phyloP scores from a whole-genome alignment of 23 red algal species.

The Pyropia yezoensis region DNA sequence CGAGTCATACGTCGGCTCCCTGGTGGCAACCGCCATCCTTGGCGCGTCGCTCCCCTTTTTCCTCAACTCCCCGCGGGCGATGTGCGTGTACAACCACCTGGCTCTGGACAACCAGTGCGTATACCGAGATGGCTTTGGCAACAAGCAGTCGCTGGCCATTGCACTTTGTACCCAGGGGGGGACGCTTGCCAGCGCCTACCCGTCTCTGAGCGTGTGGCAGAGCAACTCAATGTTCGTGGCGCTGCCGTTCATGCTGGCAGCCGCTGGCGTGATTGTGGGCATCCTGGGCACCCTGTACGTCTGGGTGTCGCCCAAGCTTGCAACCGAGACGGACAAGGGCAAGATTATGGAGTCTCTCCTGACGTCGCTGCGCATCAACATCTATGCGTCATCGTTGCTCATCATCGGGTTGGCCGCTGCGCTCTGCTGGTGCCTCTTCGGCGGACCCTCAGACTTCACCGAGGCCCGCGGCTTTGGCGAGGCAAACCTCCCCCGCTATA shows the following conservation, averaged over 20 bases:
- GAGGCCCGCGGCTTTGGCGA: slow-evolving; percentile 11
- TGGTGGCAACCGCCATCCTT: slow-evolving; percentile 40
- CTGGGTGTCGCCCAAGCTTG: slow-evolving; percentile 6
- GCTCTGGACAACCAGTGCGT: slow-evolving; percentile 8
- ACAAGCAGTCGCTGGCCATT: not conserved
- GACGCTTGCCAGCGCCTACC: not conserved
- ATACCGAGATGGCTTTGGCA: not conserved
- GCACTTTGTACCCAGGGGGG: not conserved
- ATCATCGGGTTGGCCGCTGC: not conserved
- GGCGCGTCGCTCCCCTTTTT: slow-evolving; percentile 52
- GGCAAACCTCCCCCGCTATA: not conserved
- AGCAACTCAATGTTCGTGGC: slow-evolving; percentile 34
- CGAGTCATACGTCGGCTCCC: slow-evolving; percentile 21
- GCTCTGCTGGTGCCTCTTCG: slow-evolving; percentile 17
- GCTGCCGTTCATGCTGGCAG: slow-evolving; percentile 31
- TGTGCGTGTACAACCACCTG: slow-evolving; percentile 53
- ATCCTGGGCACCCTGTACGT: slow-evolving; percentile 39
- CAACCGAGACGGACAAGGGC: slow-evolving; percentile 18
- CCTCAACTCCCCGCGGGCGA: slow-evolving; percentile 3
- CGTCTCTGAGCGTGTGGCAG: slow-evolving; percentile 6
- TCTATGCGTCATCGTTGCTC: slow-evolving; percentile 7
- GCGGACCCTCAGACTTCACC: not conserved
- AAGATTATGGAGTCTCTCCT: slow-evolving; percentile 39
- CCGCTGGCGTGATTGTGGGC: slow-evolving; percentile 8
- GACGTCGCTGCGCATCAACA: slow-evolving; percentile 25